Conservation (phyloP, 768 basidiomycete genomes). For the Serendipita indica region DNA sequence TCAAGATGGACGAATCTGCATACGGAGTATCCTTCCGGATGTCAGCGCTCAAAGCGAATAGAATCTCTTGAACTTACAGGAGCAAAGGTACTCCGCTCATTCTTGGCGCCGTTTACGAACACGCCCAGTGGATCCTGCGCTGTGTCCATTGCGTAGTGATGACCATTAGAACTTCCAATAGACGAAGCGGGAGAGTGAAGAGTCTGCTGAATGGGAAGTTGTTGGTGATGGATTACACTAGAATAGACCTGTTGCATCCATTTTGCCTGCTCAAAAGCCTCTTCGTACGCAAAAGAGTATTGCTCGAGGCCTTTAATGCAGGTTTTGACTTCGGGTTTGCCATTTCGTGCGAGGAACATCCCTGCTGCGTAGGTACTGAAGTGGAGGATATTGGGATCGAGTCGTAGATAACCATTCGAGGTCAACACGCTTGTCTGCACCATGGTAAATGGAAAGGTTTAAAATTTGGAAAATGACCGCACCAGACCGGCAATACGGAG, state of each 20-base stretch:
- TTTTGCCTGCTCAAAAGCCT: slow-evolving; percentile 61
- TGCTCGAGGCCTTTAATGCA: slow-evolving; percentile 80
- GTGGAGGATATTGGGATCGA: slow-evolving; percentile 82
- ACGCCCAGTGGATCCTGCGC: too few species aligned
- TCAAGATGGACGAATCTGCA: too few species aligned
- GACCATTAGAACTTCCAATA: background rate
- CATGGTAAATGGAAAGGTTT: background rate
- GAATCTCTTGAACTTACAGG: too few species aligned
- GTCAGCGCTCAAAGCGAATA: too few species aligned
- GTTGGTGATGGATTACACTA: background rate
- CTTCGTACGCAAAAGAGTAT: slow-evolving; percentile 78
- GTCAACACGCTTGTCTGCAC: slow-evolving; percentile 63
- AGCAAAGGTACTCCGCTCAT: too few species aligned
- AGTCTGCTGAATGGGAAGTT: background rate
- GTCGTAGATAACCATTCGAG: slow-evolving; percentile 74
- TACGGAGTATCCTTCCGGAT: too few species aligned
- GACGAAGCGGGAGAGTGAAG: background rate
- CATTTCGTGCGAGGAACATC: slow-evolving; percentile 63
- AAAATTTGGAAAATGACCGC: slow-evolving; percentile 20
- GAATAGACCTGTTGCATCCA: slow-evolving; percentile 42
- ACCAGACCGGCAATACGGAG: slow-evolving; percentile 81
- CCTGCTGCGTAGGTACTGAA: slow-evolving; percentile 77
- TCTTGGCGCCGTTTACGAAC: too few species aligned
- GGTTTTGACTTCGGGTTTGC: slow-evolving; percentile 64
- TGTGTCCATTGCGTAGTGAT: too few species aligned